Evolutionary conservation across 805 yeast genomes (phyloP).

Genomic region (Yarrowia keelungensis): DNA sequence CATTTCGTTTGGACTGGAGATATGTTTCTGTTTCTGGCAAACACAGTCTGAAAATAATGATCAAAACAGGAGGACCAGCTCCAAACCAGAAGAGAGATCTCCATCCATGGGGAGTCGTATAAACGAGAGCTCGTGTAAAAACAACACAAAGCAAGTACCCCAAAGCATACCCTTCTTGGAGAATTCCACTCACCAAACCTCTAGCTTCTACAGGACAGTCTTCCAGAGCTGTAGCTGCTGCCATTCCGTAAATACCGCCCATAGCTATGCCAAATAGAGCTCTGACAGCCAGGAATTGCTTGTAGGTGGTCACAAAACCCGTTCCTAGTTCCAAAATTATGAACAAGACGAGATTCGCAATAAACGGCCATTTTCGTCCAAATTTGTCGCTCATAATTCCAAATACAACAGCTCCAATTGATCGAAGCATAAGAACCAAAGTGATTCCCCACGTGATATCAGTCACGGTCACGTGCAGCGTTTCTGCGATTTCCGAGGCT

Average conservation of each 20-base stretch:
- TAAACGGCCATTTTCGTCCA: slow-evolving; percentile 13
- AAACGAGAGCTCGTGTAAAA: background rate
- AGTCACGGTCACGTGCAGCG: background rate
- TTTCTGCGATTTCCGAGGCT: background rate
- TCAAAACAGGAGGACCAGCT: slow-evolving; percentile 7
- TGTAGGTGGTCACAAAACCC: background rate
- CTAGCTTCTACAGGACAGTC: slow-evolving; percentile 10
- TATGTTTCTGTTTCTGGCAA: slow-evolving; percentile 5
- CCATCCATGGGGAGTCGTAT: slow-evolving; percentile 9
- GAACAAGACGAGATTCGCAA: background rate
- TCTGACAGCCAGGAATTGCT: slow-evolving; percentile 1
- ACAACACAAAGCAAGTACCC: background rate
- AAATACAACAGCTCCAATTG: background rate
- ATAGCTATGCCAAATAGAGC: slow-evolving; percentile 17
- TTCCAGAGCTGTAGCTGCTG: slow-evolving; percentile 15
- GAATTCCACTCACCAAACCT: background rate
- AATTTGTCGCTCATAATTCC: background rate
- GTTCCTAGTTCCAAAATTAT: background rate
- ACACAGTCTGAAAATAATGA: background rate
- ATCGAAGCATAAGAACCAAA: slow-evolving; percentile 1
- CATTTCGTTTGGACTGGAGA: background rate
- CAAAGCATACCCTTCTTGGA: slow-evolving; percentile 1
- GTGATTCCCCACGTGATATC: slow-evolving; percentile 16
- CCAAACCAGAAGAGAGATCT: slow-evolving; percentile 19
- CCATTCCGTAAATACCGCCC: slow-evolving; percentile 10